Conservation (phyloP, 2,329 filamentous ascomycete genomes). For the Apiospora koreana region DNA sequence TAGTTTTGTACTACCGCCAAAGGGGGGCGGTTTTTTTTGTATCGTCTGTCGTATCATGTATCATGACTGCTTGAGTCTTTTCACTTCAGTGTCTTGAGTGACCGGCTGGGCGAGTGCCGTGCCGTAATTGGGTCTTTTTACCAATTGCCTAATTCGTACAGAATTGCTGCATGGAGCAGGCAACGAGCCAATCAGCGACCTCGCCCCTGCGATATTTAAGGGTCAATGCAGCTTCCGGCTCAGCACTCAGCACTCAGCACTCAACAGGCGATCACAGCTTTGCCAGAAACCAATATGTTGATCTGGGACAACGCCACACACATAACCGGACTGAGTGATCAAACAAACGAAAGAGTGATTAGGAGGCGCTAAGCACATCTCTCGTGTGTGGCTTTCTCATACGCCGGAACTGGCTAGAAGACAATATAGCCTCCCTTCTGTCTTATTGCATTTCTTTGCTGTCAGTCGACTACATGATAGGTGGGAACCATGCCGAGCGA, state of each 20-base stretch:
- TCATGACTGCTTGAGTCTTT: not conserved
- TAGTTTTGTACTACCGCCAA: not conserved
- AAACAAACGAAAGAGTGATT: not conserved
- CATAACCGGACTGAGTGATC: not conserved
- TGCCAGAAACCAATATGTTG: not conserved
- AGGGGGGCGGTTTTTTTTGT: not conserved
- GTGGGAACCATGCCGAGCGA: not conserved
- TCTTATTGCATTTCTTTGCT: not conserved
- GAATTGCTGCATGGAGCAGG: not conserved
- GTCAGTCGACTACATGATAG: not conserved
- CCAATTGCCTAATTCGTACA: conserved; percentile 2
- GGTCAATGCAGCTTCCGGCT: conserved; percentile 2
- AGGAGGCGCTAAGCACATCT: not conserved
- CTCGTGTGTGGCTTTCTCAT: not conserved
- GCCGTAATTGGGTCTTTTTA: not conserved
- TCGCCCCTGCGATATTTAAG: not conserved
- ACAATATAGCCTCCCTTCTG: not conserved
- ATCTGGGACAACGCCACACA: not conserved
- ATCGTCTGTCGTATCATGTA: not conserved
- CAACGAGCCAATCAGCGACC: not conserved
- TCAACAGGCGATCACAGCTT: not conserved
- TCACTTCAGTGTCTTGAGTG: not conserved
- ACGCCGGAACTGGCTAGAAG: not conserved
- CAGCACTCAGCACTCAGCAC: too few relatives aligned
- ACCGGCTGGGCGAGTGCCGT: not conserved